A percentile compares a stretch with the other conserved stretches of the same genome.
Conservation (phyloP, 1,139 yeast genomes). For the Kodamaea arcana region DNA sequence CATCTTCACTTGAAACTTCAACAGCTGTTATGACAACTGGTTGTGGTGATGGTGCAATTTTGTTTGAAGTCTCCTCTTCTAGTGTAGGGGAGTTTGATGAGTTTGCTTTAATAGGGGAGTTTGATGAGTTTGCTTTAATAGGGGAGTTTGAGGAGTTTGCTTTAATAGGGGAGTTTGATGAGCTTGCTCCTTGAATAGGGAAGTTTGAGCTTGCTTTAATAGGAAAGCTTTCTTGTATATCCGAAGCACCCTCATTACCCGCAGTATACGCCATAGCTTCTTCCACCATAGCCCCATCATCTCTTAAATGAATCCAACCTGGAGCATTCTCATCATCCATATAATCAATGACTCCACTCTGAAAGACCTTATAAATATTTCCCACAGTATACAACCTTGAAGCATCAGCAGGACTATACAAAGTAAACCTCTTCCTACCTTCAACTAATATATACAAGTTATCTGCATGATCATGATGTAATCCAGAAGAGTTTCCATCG, state of each 20-base stretch:
- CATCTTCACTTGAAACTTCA: background rate
- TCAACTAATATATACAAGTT: slow-evolving; percentile 58
- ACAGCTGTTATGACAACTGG: too few species aligned
- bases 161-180: background rate
- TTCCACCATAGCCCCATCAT: slow-evolving; percentile 56
- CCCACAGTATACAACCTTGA: slow-evolving; percentile 58
- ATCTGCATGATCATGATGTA: slow-evolving; percentile 82
- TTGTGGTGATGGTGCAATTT: too few species aligned
- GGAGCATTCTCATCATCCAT: slow-evolving; percentile 49
- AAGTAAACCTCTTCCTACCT: slow-evolving; percentile 64
- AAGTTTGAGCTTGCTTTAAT: background rate
- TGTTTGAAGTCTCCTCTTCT: too few species aligned
- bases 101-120: too few species aligned
- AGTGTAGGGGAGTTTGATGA: too few species aligned
- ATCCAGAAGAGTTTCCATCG: slow-evolving; percentile 58
- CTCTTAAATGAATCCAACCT: slow-evolving; percentile 53
- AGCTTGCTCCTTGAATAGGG: slow-evolving; percentile 3
- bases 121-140: too few species aligned
- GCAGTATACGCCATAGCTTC: slow-evolving; percentile 40
- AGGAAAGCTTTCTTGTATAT: background rate
- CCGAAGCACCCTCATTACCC: slow-evolving; percentile 6
- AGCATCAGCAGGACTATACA: slow-evolving; percentile 62
- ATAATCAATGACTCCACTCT: slow-evolving; percentile 68
- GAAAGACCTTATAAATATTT: slow-evolving; percentile 42
- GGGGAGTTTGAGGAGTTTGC: background rate